These are phyloP conservation scores for Elaeagnus macrophylla DNA, from an alignment of 306 rosid species.

Conservation along the genomic window DNA sequence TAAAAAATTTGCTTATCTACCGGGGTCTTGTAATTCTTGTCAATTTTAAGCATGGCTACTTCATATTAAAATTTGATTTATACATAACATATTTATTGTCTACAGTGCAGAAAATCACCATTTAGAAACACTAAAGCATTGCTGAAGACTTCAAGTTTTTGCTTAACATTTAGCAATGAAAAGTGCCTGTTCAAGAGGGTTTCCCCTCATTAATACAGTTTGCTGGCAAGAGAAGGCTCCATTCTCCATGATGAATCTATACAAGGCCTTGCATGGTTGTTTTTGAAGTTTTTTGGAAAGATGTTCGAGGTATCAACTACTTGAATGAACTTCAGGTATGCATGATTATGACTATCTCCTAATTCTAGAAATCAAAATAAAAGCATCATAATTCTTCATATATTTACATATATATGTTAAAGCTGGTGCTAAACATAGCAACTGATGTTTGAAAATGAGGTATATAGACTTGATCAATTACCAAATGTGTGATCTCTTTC, in stretches of 20 bases:
- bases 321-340: constrained; percentile 9
- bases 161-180: not conserved
- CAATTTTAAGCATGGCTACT: too few relatives aligned
- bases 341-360: not conserved
- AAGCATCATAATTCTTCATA: not conserved
- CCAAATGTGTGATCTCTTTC: not conserved
- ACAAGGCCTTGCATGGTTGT: constrained; percentile 12
- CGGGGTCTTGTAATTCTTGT: too few relatives aligned
- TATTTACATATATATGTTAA: too few relatives aligned
- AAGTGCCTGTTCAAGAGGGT: not conserved
- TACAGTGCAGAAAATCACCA: constrained; percentile 12
- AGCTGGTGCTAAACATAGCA: not conserved
- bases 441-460: not conserved
- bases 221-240: constrained; percentile 2
- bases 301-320: constrained; percentile 10
- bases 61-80: too few relatives aligned
- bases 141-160: constrained; percentile 8
- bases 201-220: not conserved
- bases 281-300: constrained; percentile 8
- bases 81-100: not conserved
- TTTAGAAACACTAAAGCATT: constrained; percentile 9
- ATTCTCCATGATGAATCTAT: not conserved
- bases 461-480: not conserved
- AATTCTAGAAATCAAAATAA: not conserved
- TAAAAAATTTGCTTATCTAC: too few relatives aligned